Conservation (phyloP, 805 yeast species). For the Schwanniomyces yamadae region DNA sequence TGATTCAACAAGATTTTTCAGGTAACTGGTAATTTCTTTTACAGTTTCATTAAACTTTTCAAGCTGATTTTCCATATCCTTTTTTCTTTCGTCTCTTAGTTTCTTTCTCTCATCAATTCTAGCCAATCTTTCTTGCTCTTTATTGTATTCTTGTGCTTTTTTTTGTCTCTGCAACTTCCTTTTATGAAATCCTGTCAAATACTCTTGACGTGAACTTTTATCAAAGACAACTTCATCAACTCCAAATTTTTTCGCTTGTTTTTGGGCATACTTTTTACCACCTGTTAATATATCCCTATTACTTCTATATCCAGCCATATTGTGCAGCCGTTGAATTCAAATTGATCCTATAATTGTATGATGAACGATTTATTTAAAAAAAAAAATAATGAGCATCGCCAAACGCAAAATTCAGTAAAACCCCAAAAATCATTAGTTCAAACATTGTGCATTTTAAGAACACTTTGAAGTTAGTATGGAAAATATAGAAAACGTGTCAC, state of each 20-base stretch:
- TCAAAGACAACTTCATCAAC: constrained; percentile 87
- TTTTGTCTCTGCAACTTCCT: constrained; percentile 86
- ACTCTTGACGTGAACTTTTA: constrained; percentile 74
- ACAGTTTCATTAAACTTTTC: constrained; percentile 53
- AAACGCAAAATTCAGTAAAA: neutral
- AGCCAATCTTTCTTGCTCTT: constrained; percentile 73
- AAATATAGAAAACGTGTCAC: constrained; percentile 39
- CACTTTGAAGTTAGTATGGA: no score
- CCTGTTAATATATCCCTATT: constrained; percentile 89
- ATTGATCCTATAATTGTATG: no score
- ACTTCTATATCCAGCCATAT: constrained; percentile 32
- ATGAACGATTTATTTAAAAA: no score
- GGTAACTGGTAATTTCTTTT: constrained; percentile 21
- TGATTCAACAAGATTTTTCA: constrained; percentile 20
- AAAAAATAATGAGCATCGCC: constrained; percentile 15
- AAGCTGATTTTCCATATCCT: constrained; percentile 62
- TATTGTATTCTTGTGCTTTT: constrained; percentile 71
- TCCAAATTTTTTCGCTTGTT: constrained; percentile 61
- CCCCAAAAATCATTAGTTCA: neutral
- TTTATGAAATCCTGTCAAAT: constrained; percentile 92
- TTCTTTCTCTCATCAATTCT: constrained; percentile 74
- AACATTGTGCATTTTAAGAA: no score
- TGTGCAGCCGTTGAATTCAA: neutral
- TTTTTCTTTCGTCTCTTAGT: constrained; percentile 67
- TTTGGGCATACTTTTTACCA: constrained; percentile 75